A percentile compares a stretch with the other conserved stretches of the same genome.
phyloP scores from a whole-genome alignment of 2,329 filamentous ascomycete genomes.

The Fusarium sp. region DNA sequence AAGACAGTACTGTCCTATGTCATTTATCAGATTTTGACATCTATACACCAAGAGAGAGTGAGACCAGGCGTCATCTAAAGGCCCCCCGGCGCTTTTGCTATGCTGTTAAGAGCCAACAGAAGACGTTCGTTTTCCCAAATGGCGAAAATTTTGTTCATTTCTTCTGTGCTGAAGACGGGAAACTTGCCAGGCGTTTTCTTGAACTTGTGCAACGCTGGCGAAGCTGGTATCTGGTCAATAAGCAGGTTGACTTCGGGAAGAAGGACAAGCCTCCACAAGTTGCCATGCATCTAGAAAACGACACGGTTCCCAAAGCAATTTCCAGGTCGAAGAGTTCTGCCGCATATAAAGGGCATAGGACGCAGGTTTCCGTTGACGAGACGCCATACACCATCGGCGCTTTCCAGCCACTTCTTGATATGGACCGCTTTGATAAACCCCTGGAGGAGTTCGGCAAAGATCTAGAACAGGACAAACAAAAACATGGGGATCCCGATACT shows the following conservation, averaged over 20 bases:
- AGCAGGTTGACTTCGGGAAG: slow-evolving; percentile 62
- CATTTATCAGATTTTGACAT: slow-evolving; percentile 94
- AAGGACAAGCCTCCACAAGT: slow-evolving; percentile 31
- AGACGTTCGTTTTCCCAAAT: slow-evolving; percentile 81
- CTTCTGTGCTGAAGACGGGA: slow-evolving; percentile 80
- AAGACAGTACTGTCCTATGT: slow-evolving; percentile 76
- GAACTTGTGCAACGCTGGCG: slow-evolving; percentile 80
- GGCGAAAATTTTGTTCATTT: slow-evolving; percentile 91
- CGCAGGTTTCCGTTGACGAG: slow-evolving; percentile 52
- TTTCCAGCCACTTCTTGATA: slow-evolving; percentile 73
- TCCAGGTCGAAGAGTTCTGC: slow-evolving; percentile 50
- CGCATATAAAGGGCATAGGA: slow-evolving; percentile 42
- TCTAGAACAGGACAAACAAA: slow-evolving; percentile 35
- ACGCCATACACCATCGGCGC: slow-evolving; percentile 70
- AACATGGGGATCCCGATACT: slow-evolving; percentile 13
- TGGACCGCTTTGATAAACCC: slow-evolving; percentile 64
- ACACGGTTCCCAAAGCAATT: slow-evolving; percentile 25
- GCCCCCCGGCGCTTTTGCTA: slow-evolving; percentile 87
- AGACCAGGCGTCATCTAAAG: slow-evolving; percentile 74
- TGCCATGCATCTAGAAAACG: background rate
- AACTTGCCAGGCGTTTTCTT: slow-evolving; percentile 73
- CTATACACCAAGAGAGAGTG: slow-evolving; percentile 76
- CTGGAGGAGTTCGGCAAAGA: slow-evolving; percentile 60
- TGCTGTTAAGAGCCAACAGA: slow-evolving; percentile 91
- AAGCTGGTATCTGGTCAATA: slow-evolving; percentile 88